These are phyloP conservation scores for Camellia japonica DNA, from an alignment of 148 eudicot genomes.

Conservation along the genomic window DNA sequence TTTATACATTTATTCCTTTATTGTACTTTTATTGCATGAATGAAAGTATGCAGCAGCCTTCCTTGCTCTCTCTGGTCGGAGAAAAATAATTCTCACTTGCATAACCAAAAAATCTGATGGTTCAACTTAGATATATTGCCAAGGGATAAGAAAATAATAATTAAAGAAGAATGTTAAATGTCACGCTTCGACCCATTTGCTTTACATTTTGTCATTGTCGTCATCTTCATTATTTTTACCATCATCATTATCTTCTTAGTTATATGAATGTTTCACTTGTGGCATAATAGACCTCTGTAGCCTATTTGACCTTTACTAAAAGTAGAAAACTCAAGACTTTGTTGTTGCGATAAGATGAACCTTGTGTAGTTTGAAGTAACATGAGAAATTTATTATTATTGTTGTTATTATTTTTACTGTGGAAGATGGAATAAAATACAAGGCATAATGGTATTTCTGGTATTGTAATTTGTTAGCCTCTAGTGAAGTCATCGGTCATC, in stretches of 20 bases:
- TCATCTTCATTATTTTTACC: neutral
- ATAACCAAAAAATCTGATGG: neutral
- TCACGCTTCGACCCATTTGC: neutral
- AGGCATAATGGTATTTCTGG: neutral
- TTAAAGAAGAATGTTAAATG: neutral
- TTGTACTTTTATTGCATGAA: neutral
- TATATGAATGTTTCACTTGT: neutral
- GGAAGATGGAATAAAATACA: too few species aligned
- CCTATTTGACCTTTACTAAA: neutral
- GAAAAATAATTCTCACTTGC: neutral
- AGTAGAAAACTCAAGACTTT: neutral
- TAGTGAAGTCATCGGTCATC: neutral
- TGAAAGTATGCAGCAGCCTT: neutral
- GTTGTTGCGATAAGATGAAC: neutral
- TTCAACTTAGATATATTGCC: neutral
- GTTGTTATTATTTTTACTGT: too few species aligned
- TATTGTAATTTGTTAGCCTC: too few species aligned
- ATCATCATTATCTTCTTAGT: neutral
- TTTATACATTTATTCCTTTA: neutral
- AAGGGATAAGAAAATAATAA: constrained; percentile 8
- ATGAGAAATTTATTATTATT: neutral
- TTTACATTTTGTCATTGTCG: neutral
- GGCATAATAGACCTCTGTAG: neutral
- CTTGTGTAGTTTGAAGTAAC: neutral
- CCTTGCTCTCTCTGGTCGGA: neutral